Base-by-base conservation (phyloP, 176 grass and related monocot genomes). In the Cenchrus purpureus region DNA sequence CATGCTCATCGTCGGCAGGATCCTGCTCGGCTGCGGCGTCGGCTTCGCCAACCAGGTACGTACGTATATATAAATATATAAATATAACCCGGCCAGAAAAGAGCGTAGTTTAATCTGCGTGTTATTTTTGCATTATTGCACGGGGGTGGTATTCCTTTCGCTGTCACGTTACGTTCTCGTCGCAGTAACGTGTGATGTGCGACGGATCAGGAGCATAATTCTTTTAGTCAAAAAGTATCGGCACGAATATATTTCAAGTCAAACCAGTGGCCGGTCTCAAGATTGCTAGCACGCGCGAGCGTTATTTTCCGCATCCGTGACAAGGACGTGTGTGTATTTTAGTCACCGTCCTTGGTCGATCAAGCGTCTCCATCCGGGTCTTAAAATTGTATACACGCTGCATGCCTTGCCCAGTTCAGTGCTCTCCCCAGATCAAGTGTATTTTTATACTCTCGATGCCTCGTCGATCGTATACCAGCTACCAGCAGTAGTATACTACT, bases 1-100 rank as follows among this genome's bases (percentile, higher is more conserved):
- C 61, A 95, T 97, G 95, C 88, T 97, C 55, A 95, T 97, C 55
- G 13, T 93, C 74, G 92, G 95, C 12, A 91, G 95, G 84, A 94
- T 97, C 63, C 78, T 97, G 66, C 95, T 97, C 7, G 95, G 95
- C 1, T 98, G 95, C 37, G 95, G 92, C 51, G 91, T 98, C 37
- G 95, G 95, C 34, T 98, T 98, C 31, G 95, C 87, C 70, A 98
- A 98, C 71, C 95, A 98, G 90, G 94, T 93, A 69, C 3, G 25
- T 40, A 55, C 53, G 17, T 16, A 55, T 57, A 56, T 40, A 40
- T 40, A 40, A 40, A 40, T 40, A 40, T 40, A 40, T 40, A 40
- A 40, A 40, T 40, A 40, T 40, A 40, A 40, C 34, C 34, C 34
- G 3, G 34, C 34, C 34, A 34, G 37, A 2, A 40, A 25, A 25